Conservation (phyloP, 2,329 filamentous ascomycete genomes). For the Ophioceras dolichostomum region DNA sequence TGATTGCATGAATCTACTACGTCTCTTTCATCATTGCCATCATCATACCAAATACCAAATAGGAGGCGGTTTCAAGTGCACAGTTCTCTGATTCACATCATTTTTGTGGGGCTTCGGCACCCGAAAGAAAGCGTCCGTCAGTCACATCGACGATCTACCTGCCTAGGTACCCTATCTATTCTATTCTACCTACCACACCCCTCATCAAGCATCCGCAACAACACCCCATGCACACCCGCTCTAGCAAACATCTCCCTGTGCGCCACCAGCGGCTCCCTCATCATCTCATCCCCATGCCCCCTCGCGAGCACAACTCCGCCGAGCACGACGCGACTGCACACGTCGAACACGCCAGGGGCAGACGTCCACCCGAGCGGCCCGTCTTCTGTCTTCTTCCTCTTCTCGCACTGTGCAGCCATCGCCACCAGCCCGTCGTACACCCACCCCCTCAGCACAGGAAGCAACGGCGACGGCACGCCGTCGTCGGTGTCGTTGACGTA, state of each 20-base stretch:
- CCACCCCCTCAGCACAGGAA: conserved; percentile 29
- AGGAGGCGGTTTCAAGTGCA: no score
- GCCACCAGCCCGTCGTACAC: conserved; percentile 31
- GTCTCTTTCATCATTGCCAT: no score
- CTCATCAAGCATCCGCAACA: conserved; percentile 8
- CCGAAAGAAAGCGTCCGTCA: no score
- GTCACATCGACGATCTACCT: no score
- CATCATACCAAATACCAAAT: no score
- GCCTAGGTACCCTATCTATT: no score
- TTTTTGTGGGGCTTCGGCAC: no score
- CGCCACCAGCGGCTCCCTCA: conserved; percentile 4
- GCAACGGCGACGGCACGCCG: no score
- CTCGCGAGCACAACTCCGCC: conserved; percentile 20
- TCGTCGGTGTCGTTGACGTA: conserved; percentile 8
- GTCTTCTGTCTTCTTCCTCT: no score
- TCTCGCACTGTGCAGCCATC: conserved; percentile 20
- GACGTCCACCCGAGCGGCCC: conserved; percentile 64
- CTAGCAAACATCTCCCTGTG: conserved; percentile 2
- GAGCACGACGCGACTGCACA: conserved; percentile 37
- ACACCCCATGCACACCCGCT: conserved; percentile 7
- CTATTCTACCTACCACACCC: no score
- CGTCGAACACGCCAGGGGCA: conserved; percentile 52
- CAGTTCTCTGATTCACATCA: no score
- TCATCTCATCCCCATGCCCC: background rate
- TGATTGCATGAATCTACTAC: no score